Evolutionary conservation across 805 yeast genomes (phyloP).

Genomic region (Barnettozyma vustinii): DNA sequence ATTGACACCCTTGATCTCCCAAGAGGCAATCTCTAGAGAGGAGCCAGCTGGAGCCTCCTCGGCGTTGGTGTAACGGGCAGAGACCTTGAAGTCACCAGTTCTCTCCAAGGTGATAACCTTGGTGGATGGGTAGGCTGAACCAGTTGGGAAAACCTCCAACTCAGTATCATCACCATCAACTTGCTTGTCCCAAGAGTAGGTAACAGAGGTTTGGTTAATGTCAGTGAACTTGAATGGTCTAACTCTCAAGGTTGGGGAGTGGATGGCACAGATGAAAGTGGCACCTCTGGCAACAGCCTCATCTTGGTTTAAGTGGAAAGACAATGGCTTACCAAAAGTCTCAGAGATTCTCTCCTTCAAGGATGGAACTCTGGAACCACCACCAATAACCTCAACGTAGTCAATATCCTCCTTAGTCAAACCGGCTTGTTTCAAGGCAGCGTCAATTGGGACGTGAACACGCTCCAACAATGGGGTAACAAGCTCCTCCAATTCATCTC

Average conservation of each 20-base stretch:
- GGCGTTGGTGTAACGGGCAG: conserved; percentile 79
- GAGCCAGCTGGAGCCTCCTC: conserved; percentile 68
- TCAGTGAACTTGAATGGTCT: conserved; percentile 99
- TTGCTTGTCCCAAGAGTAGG: conserved; percentile 92
- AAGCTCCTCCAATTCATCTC: conserved; percentile 90
- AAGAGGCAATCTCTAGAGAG: conserved; percentile 62
- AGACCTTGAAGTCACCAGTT: conserved; percentile 79
- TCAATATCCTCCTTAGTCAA: conserved; percentile 70
- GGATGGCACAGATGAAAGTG: conserved; percentile 97
- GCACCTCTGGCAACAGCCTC: conserved; percentile 99
- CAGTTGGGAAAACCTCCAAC: conserved; percentile 95
- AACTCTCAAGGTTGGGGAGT: conserved; percentile 97
- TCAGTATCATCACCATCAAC: conserved; percentile 85
- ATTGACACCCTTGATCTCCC: conserved; percentile 83
- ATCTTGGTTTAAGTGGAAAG: conserved; percentile 96
- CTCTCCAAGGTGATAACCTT: conserved; percentile 93
- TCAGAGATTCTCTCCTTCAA: conserved; percentile 77
- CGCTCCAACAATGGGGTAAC: conserved; percentile 77
- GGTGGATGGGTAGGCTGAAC: conserved; percentile 90
- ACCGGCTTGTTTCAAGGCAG: conserved; percentile 78
- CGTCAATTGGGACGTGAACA: conserved; percentile 70
- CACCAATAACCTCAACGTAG: conserved; percentile 94
- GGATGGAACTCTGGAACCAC: conserved; percentile 95
- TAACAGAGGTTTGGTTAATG: conserved; percentile 83
- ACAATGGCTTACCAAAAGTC: conserved; percentile 78